Evolutionary conservation across 108 stramenopile genomes (phyloP), one percentile per base, ranked within the genome.

Genomic region (Cyclotella choctawhatcheeana): DNA sequence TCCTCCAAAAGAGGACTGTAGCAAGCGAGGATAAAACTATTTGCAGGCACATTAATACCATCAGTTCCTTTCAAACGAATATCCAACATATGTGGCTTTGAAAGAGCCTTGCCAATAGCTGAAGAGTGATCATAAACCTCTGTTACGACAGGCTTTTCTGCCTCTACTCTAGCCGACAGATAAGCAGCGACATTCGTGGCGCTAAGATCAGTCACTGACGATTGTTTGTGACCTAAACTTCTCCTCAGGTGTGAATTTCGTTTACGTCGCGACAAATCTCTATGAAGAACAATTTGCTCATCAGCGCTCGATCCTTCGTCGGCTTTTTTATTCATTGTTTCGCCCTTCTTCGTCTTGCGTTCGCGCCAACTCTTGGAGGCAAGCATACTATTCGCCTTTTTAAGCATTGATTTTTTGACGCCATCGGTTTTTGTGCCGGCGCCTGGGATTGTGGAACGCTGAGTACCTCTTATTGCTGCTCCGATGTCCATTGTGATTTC

Each of bases 1-100:
- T 67, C 59, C 55, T 86, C 85, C 33, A 88, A 53, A 22, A 84
- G 77, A 10, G 65, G 44, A 44, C 73, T 74, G 45, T 84, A 68
- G 31, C 83, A 81, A 16, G 70, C 83, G 64, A 88, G 58, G 2
- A 88, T 56, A 51, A 85, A 88, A 1, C 77, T 66, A 67, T 65
- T 76, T 17, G 85, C 83, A 21, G 18, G 68, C 30, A 88, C 69
- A 32, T 74, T 44, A 6, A 64, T 30, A 37, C 60, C 73, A 65
- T 88, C 87, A 10, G 33, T 51, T 13, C 82, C 85, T 17, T 75
- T 69, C 52, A 88, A 59, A 13, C 32, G 22, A 26, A 88, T 51
- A 79, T 88, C 87, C 21, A 75, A 59, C 83, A 88, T 66, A 37
- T 70, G 77, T 25, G 14, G 1, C 65, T 75, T 75, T 14, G 74